phyloP scores from a whole-genome alignment of 768 basidiomycete species.

The Tylopilus felleus region DNA sequence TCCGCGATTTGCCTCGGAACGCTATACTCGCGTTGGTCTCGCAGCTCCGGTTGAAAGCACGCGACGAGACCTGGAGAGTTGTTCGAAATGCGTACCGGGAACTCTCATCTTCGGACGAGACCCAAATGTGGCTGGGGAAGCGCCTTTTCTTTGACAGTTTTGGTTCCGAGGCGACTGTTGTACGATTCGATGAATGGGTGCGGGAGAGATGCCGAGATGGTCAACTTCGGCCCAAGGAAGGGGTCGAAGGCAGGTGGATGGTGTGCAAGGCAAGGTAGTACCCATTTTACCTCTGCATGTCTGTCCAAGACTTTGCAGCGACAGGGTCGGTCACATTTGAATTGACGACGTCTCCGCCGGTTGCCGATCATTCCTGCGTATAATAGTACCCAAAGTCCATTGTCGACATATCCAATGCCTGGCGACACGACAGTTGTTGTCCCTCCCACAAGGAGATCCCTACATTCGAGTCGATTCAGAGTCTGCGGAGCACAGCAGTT shows the following conservation, averaged over 20 bases:
- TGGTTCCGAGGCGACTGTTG: slow-evolving; percentile 24
- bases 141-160: slow-evolving; percentile 45
- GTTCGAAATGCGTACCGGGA: slow-evolving; percentile 66
- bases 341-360: neutral
- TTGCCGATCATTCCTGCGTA: neutral
- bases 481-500: neutral
- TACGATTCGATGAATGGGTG: slow-evolving; percentile 54
- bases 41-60: slow-evolving; percentile 46
- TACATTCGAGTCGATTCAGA: neutral
- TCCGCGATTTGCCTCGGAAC: slow-evolving; percentile 31
- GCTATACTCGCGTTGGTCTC: slow-evolving; percentile 47
- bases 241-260: slow-evolving; percentile 55
- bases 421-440: neutral
- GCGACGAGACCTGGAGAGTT: slow-evolving; percentile 55
- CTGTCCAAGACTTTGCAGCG: neutral
- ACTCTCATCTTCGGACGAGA: slow-evolving; percentile 38
- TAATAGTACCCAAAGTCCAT: neutral
- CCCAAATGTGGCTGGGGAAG: slow-evolving; percentile 45
- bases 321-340: neutral
- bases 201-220: slow-evolving; percentile 39
- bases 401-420: neutral
- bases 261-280: slow-evolving; percentile 48
- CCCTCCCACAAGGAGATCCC: neutral
- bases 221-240: slow-evolving; percentile 56
- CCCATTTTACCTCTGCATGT: neutral